Evolutionary conservation across 805 yeast species (phyloP).

Genomic region (Saccharomycopsis oosterbeekiorum): DNA sequence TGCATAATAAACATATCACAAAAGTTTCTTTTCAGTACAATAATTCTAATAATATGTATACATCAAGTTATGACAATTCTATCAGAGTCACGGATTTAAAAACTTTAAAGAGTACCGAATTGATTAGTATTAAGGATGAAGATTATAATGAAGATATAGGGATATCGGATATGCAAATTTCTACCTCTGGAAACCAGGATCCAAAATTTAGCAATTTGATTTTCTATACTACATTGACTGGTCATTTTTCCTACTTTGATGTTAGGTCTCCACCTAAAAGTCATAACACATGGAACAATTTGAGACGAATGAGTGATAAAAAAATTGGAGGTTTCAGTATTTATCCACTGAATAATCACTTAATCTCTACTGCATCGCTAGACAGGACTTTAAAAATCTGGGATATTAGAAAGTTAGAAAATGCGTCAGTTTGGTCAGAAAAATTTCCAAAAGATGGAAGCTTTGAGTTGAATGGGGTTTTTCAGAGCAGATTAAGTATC

Average conservation of each 20-base stretch:
- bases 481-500: conserved; percentile 66
- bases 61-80: conserved; percentile 84
- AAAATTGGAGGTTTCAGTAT: conserved; percentile 85
- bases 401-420: conserved; percentile 60
- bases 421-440: conserved; percentile 44
- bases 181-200: conserved; percentile 21
- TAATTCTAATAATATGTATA: conserved; percentile 45
- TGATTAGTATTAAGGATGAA: conserved; percentile 46
- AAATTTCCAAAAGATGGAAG: conserved; percentile 30
- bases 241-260: conserved; percentile 72
- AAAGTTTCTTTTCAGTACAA: conserved; percentile 45
- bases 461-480: conserved; percentile 30
- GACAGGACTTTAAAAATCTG: conserved; percentile 79
- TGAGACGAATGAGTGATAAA: conserved; percentile 70
- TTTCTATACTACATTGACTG: conserved; percentile 69
- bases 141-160: conserved; percentile 47
- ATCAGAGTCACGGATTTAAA: conserved; percentile 62
- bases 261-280: conserved; percentile 36
- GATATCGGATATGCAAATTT: conserved; percentile 52
- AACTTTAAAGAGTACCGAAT: conserved; percentile 48
- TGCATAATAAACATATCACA: conserved; percentile 70
- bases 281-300: conserved; percentile 20
- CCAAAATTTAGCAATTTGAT: conserved; percentile 41
- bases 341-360: conserved; percentile 56
- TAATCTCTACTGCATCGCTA: conserved; percentile 79